Base-by-base conservation (phyloP, 148 eudicot genomes). In the Heliosperma pusillum region DNA sequence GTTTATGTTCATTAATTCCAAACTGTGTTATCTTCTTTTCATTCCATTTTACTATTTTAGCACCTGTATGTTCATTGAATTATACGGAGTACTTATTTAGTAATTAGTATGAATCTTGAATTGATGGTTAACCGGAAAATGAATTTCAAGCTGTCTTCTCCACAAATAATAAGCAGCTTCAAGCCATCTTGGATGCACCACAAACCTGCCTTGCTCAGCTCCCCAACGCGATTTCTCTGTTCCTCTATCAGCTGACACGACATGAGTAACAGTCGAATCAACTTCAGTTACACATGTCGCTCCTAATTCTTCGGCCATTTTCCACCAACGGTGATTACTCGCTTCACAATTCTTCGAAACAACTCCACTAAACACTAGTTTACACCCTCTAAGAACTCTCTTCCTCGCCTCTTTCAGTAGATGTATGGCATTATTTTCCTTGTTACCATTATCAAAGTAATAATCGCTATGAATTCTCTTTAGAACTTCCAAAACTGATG, bases 201-300 rank as follows among this genome's bases (percentile, higher is more conserved):
- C 74, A 75, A 82, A 83, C 82, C 80, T 89, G 66, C 86, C 79
- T 73, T 87, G 79, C 60, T 40, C 40, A 50, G 85, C 71, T 0
- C 93, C 93, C 96, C 89, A 86, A 4, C 73, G 84, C 2, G 93
- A 85, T 82, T 87, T 87, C 66, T 91, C 89, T 0, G 93, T 87
- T 44, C 85, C 85, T 11, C 74, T 25, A 55, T 89, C 85, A 1
- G 36, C 9, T 17, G 91, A 87, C 8, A 91, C 86, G 3, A 91
- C 87, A 62, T 91, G 93, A 0, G 93, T 91, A n/a, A 89, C 88
- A 3, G 84, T 74, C 2, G 78, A 53, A 33, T 87, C 89, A 1
- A 82, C 17, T 40, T 85, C 85, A 8, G 74, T 80, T 9, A 75
- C 74, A 76, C 89, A 89, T 19, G 73, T 82, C 5, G 93, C 96